Conservation (phyloP, 2,329 filamentous ascomycete genomes). For the Aspergillus terreus region DNA sequence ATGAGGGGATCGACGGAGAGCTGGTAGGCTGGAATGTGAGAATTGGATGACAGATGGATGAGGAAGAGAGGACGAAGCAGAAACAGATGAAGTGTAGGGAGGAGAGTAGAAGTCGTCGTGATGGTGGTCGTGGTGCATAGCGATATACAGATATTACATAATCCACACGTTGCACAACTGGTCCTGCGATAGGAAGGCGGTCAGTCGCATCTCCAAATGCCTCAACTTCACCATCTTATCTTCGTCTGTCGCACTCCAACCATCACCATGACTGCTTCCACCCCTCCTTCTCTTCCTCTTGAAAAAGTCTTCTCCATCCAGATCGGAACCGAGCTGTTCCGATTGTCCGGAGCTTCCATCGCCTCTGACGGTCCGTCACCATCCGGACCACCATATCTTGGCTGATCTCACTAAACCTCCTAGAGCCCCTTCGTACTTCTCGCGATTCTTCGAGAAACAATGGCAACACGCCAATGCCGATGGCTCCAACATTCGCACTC, state of each 20-base stretch:
- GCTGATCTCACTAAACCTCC: conserved; percentile 43
- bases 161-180: too few species aligned
- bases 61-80: too few species aligned
- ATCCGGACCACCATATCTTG: neutral
- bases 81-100: too few species aligned
- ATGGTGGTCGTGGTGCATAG: too few species aligned
- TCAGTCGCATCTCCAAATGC: too few species aligned
- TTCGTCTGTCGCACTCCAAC: neutral
- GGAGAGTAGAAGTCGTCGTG: too few species aligned
- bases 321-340: conserved; percentile 66
- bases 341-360: conserved; percentile 65
- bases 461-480: conserved; percentile 58
- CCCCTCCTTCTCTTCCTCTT: conserved; percentile 41
- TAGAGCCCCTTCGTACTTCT: conserved; percentile 93
- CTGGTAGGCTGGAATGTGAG: too few species aligned
- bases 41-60: too few species aligned
- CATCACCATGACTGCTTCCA: conserved; percentile 1
- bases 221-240: neutral
- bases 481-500: conserved; percentile 63
- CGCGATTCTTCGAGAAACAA: conserved; percentile 86
- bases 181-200: too few species aligned
- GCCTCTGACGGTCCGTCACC: conserved; percentile 64
- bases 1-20: too few species aligned
- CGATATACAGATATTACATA: too few species aligned
- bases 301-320: conserved; percentile 68